Evolutionary conservation across 345 rosid genomes (phyloP).

Genomic region (Corymbia maculata): DNA sequence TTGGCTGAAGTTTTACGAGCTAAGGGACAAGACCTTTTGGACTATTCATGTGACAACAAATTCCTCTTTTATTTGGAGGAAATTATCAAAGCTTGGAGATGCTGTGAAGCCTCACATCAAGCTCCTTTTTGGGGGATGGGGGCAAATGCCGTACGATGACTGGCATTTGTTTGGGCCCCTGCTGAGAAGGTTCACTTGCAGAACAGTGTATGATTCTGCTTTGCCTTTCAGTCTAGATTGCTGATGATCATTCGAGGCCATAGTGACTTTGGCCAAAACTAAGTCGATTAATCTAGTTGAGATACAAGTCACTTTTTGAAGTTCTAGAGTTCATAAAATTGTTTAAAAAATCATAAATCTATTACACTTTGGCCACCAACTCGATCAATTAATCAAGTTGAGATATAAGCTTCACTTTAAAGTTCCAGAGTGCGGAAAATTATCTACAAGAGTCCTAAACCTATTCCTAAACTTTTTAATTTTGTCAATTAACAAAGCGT

Average conservation of each 20-base stretch:
- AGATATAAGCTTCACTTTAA: not conserved
- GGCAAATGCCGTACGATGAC: not conserved
- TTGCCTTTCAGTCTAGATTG: not conserved
- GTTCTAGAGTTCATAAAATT: not conserved
- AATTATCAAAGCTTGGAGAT: not conserved
- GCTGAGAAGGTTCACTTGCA: not conserved
- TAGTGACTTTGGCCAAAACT: not conserved
- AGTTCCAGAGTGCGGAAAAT: not conserved
- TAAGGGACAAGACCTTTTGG: not conserved
- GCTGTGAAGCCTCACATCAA: not conserved
- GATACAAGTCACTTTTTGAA: not conserved
- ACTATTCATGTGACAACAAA: not conserved
- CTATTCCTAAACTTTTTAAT: fast-evolving
- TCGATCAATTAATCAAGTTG: not conserved
- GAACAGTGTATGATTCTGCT: not conserved
- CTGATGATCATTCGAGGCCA: not conserved
- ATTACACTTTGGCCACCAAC: not conserved
- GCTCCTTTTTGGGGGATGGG: not conserved
- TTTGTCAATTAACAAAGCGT: too few species aligned
- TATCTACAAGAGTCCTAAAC: not conserved
- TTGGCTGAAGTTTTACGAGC: not conserved
- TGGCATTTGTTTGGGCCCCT: not conserved
- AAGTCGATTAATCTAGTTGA: not conserved
- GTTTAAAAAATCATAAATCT: too few species aligned
- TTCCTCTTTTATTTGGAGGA: not conserved